Percentiles rank a stretch among this genome's conserved stretches.
These are phyloP conservation scores for Penicillium sp. DNA, from an alignment of 2,329 filamentous ascomycete genomes.

Conservation along the genomic window DNA sequence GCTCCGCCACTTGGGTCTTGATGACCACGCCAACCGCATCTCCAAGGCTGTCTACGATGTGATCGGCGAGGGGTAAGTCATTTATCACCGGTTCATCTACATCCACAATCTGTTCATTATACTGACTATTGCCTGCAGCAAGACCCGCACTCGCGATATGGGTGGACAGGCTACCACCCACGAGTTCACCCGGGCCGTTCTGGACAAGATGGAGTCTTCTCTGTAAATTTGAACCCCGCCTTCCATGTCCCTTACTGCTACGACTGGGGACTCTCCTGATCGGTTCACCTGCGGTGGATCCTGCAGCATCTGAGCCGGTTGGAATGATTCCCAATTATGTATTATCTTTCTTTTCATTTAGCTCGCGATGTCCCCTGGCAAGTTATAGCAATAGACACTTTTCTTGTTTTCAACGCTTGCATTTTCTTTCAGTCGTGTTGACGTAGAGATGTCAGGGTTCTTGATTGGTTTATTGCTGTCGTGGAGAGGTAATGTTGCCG, in stretches of 20 bases:
- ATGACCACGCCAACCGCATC: conserved; percentile 98
- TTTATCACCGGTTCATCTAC: background rate
- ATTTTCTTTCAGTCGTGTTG: background rate
- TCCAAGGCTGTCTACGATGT: conserved; percentile 78
- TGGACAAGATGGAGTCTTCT: conserved; percentile 88
- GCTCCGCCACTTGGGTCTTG: conserved; percentile 92
- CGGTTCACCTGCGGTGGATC: conserved; percentile 23
- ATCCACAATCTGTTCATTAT: background rate
- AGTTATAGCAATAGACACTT: conserved; percentile 36
- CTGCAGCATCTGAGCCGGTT: conserved; percentile 21
- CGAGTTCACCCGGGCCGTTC: conserved; percentile 92
- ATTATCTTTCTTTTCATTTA: conserved; percentile 40
- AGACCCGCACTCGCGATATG: conserved; percentile 93
- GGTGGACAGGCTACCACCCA: conserved; percentile 87
- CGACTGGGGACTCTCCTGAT: conserved; percentile 34
- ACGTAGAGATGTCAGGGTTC: background rate
- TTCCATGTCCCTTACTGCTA: conserved; percentile 30
- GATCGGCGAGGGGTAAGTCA: conserved; percentile 85
- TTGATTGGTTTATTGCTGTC: background rate
- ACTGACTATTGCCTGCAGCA: conserved; percentile 57
- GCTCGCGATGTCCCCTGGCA: conserved; percentile 33
- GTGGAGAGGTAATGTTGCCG: background rate
- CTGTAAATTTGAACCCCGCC: conserved; percentile 55
- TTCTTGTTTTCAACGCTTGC: conserved; percentile 27
- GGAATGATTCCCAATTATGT: conserved; percentile 34